Evolutionary conservation across 768 basidiomycete species (phyloP), one percentile per base, ranked within the genome.

Genomic region (Chalciporus piperatus): DNA sequence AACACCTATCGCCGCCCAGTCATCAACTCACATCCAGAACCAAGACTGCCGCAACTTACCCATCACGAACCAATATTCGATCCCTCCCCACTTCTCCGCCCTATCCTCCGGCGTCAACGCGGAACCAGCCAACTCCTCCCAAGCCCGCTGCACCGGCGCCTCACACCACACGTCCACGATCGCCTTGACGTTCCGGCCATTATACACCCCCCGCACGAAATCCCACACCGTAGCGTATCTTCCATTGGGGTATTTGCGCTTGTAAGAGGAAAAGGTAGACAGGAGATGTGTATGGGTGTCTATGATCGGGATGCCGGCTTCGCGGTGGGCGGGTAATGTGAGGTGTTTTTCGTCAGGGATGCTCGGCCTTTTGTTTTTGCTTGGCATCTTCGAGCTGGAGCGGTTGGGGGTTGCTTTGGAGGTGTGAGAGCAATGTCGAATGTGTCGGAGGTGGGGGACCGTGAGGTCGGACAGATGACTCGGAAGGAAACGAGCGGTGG

Each of bases 111-210:
- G 65, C 0, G 72, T 75, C 51, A 84, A 25, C 3, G 87, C 87
- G 1, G 84, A 81, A 66, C 90, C 85, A 1, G 90, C 90, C 40
- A 89, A 73, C 54, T 85, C 85, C 58, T 73, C 79, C 89, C 89
- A 92, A 1, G 48, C 53, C 30, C 55, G 70, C 53, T 72, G 72
- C 13, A 89, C 81, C 0, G 90, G 87, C 0, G 86, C 87, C 61
- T 92, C 92, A 58, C 92, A 94, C 86, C 89, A 94, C 3, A 94
- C 92, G 58, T 94, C 92, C 6, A 94, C 82, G 47, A 93, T 76
- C 6, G 83, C 77, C 47, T 80, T 72, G 4, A 92, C 81, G 33
- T 76, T 76, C 25, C 78, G 77, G 10, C 70, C 79, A 1, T 61
- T 66, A 59, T 87, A 89, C 61, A 89, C 63, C 14, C 73, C 83